Evolutionary conservation across 257 asterid genomes (phyloP).

Genomic region (Voacanga thouarsii): DNA sequence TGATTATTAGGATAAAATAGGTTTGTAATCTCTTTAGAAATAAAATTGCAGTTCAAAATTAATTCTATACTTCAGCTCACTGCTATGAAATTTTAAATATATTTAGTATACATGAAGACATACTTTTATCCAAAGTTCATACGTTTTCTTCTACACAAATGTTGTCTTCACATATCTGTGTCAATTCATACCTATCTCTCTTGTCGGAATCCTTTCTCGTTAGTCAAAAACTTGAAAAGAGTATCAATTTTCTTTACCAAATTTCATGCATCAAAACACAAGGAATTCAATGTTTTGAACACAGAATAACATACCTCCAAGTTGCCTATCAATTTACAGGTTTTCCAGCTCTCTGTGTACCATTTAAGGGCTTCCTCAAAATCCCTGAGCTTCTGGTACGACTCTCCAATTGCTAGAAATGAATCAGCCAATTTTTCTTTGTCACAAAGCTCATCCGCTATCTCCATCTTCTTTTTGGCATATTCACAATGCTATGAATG

Average conservation of each 20-base stretch:
- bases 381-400: slow-evolving; percentile 70
- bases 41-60: not conserved
- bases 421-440: slow-evolving; percentile 83
- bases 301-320: slow-evolving; percentile 63
- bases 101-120: not conserved
- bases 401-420: slow-evolving; percentile 75
- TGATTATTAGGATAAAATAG: not conserved
- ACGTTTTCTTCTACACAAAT: not conserved
- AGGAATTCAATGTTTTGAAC: not conserved
- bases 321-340: slow-evolving; percentile 62
- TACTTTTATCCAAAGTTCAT: not conserved
- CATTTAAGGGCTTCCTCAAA: slow-evolving; percentile 71
- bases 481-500: slow-evolving; percentile 57
- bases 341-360: slow-evolving; percentile 76
- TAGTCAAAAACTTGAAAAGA: not conserved
- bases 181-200: not conserved
- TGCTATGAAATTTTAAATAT: not conserved
- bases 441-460: slow-evolving; percentile 72
- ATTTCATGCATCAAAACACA: not conserved
- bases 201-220: not conserved
- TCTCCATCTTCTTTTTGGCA: slow-evolving; percentile 67
- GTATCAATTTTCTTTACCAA: not conserved
- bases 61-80: not conserved
- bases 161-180: not conserved
- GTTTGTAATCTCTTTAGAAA: too few species aligned